phyloP scores from a whole-genome alignment of 768 basidiomycete genomes.

The Tricholoma terreum region DNA sequence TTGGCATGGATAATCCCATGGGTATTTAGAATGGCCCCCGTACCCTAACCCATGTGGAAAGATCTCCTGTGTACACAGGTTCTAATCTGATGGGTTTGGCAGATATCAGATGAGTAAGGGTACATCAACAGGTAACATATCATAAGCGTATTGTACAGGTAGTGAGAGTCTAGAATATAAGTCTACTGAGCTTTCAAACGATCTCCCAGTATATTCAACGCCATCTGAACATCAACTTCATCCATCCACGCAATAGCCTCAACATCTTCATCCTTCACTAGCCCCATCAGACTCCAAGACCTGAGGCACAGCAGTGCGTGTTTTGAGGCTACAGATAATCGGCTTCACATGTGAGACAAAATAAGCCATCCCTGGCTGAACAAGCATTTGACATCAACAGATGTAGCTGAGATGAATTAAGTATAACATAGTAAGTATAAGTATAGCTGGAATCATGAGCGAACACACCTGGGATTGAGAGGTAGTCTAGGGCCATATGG shows the following conservation, averaged over 20 bases:
- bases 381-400: constrained; percentile 5
- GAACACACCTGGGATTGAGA: constrained; percentile 21
- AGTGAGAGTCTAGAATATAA: not conserved
- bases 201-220: not conserved
- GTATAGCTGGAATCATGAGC: too few relatives aligned
- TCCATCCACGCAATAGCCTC: not conserved
- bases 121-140: too few relatives aligned
- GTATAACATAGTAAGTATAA: too few relatives aligned
- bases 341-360: constrained; percentile 18
- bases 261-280: constrained; percentile 5
- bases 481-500: constrained; percentile 27
- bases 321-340: constrained; percentile 17
- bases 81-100: too few relatives aligned
- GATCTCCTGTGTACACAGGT: too few relatives aligned
- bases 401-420: too few relatives aligned
- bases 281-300: constrained; percentile 12
- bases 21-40: too few relatives aligned
- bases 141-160: too few relatives aligned
- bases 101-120: too few relatives aligned
- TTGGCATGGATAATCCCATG: too few relatives aligned
- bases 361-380: constrained; percentile 21
- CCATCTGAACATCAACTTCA: not conserved
- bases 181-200: not conserved
- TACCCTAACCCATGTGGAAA: too few relatives aligned
- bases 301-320: constrained; percentile 22